A percentile compares a stretch with the other conserved stretches of the same genome.
These are phyloP conservation scores for Colletotrichum lindemuthianum DNA, from an alignment of 2,329 filamentous ascomycete genomes.

Conservation along the genomic window DNA sequence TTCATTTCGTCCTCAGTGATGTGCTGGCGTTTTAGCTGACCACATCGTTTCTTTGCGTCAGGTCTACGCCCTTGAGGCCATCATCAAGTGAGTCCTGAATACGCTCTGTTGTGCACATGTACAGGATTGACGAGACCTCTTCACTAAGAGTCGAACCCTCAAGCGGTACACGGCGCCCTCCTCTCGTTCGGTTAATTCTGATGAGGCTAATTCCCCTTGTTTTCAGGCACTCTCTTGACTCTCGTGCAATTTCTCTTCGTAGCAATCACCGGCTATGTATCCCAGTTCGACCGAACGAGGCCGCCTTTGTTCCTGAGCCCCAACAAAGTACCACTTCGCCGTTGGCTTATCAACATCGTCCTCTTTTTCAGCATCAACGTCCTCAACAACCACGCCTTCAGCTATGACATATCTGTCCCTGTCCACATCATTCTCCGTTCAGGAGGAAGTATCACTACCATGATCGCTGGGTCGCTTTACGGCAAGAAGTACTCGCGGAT, in stretches of 20 bases:
- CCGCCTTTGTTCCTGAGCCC: conserved; percentile 78
- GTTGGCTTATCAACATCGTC: conserved; percentile 89
- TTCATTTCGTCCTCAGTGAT: neutral
- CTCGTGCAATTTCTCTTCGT: conserved; percentile 92
- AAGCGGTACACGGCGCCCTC: conserved; percentile 68
- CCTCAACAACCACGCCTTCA: conserved; percentile 97
- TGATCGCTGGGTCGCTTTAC: conserved; percentile 86
- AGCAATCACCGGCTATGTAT: conserved; percentile 78
- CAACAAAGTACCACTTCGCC: conserved; percentile 82
- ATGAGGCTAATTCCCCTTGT: conserved; percentile 19
- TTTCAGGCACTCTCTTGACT: conserved; percentile 80
- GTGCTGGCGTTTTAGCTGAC: conserved; percentile 3
- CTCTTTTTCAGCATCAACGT: conserved; percentile 95
- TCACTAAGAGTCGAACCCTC: conserved; percentile 77
- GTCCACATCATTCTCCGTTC: conserved; percentile 97
- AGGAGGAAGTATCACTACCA: conserved; percentile 94
- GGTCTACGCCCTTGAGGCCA: conserved; percentile 96
- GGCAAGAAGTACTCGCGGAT: conserved; percentile 85
- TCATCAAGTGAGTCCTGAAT: conserved; percentile 78
- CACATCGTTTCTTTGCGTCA: conserved; percentile 49
- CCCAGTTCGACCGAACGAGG: conserved; percentile 74
- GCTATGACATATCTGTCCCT: conserved; percentile 94
- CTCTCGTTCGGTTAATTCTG: neutral
- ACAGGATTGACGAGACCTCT: conserved; percentile 34
- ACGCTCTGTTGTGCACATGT: neutral